Conservation (phyloP, 1,284 basidiomycete species). For the Volvariella surrecta region DNA sequence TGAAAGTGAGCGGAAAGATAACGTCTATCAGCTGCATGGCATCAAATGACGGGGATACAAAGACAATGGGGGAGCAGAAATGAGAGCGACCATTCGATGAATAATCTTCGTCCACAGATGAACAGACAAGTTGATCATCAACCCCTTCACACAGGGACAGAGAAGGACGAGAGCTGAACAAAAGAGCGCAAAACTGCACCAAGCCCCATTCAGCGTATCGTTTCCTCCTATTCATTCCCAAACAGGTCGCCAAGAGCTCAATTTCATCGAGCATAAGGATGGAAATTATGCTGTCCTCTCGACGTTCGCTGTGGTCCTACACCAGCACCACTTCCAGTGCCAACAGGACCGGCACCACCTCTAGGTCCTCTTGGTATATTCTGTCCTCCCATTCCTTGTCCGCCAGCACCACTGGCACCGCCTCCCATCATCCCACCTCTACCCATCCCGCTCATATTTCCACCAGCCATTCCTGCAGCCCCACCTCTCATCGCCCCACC, state of each 20-base stretch:
- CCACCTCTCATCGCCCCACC: conserved; percentile 8
- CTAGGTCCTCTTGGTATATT: conserved; percentile 24
- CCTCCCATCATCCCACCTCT: conserved; percentile 19
- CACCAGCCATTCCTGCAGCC: conserved; percentile 20
- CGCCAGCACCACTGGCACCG: conserved; percentile 10
- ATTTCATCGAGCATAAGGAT: conserved; percentile 45
- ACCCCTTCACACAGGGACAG: too few relatives aligned
- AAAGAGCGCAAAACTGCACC: too few relatives aligned
- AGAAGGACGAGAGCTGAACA: conserved; percentile 1
- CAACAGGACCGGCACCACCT: conserved; percentile 17
- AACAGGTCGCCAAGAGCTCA: neutral
- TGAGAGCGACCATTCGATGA: too few relatives aligned
- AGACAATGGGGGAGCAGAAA: too few relatives aligned
- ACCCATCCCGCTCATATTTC: conserved; percentile 21
- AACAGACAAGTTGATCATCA: too few relatives aligned
- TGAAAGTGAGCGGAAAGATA: too few relatives aligned
- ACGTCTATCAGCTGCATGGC: too few relatives aligned
- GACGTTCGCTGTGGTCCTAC: conserved; percentile 45
- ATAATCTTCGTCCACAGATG: too few relatives aligned
- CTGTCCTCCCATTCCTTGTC: conserved; percentile 10
- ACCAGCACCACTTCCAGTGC: conserved; percentile 26
- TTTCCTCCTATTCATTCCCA: too few relatives aligned
- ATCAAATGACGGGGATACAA: too few relatives aligned
- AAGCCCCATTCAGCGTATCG: too few relatives aligned
- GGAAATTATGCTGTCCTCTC: conserved; percentile 52